Evolutionary conservation across 2,329 filamentous ascomycete species (phyloP), one percentile per base, ranked within the genome.

Genomic region (Nemania sp.): DNA sequence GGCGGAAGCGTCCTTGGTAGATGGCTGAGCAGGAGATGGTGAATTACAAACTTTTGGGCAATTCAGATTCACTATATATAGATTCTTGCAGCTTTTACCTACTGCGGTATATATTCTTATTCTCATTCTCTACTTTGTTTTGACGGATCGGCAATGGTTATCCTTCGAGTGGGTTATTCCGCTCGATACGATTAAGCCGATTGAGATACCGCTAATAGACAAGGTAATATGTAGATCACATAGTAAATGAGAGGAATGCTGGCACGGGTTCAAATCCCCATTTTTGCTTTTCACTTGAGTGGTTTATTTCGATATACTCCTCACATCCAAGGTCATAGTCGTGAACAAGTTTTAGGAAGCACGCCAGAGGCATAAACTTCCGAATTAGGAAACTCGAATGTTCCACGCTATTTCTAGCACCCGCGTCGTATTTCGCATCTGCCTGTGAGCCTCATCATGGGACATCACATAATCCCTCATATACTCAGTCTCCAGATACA

Each of bases 311-410:
- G 29, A 32, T 32, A 8, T 32, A 8, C 4, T 32, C 8, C 4
- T 32, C 4, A 32, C 4, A 32, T 32, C 29, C 4, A 8, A 32
- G 5, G 29, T n/a, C 29, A 32, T 4, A 32, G 29, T 32, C 29
- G 29, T 32, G 29, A 32, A 32, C 8, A 45, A 5, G 11, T 13
- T 45, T 45, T 5, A 15, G 41, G 11, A 45, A 45, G 35, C 29
- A 32, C 8, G 29, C n/a, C n/a, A n/a, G n/a, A 45, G 41, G 4
- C 41, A n/a, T 45, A 45, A 45, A 45, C 41, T 45, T 15, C 41
- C 41, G 41, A n/a, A 45, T 45, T 45, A 45, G 41, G 41, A 45
- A 45, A 45, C 41, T 45, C 41, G 41, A 45, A 45, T 41, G 29
- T 4, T 5, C 29, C 29, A 8, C 29, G 29, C 29, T 45, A 15